Evolutionary conservation across 768 basidiomycete species (phyloP).

Genomic region (Amanita subjunquillea): DNA sequence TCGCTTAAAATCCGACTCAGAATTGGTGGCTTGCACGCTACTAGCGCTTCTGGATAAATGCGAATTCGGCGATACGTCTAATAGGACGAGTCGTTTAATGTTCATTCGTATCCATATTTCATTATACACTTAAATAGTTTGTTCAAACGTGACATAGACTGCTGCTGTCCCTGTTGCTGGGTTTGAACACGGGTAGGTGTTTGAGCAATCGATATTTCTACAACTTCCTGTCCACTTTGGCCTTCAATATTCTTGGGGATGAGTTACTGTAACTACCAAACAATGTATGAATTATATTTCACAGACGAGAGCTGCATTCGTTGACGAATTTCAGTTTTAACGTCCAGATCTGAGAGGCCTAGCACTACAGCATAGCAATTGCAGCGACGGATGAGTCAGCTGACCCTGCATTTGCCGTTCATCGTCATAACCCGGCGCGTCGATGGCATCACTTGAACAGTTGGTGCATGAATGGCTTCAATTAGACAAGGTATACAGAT

Average conservation of each 20-base stretch:
- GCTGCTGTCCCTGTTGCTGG: too few relatives aligned
- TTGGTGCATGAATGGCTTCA: conserved; percentile 43
- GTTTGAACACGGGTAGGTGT: too few relatives aligned
- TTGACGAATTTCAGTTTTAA: too few relatives aligned
- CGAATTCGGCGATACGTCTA: background rate
- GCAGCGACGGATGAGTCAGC: background rate
- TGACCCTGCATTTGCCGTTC: background rate
- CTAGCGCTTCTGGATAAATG: background rate
- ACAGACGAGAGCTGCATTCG: too few relatives aligned
- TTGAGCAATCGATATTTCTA: too few relatives aligned
- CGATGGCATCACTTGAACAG: conserved; percentile 20
- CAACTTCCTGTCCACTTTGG: too few relatives aligned
- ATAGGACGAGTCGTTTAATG: conserved; percentile 1
- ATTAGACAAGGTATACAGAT: conserved; percentile 29
- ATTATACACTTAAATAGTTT: conserved; percentile 3
- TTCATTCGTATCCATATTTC: conserved; percentile 4
- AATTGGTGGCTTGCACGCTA: background rate
- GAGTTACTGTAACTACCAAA: too few relatives aligned
- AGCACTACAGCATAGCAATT: too few relatives aligned
- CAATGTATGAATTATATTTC: too few relatives aligned
- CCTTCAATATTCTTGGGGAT: too few relatives aligned
- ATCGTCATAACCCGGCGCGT: too few relatives aligned
- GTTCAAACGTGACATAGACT: background rate
- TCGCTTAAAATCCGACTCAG: conserved; percentile 45
- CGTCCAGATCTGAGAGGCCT: too few relatives aligned